Evolutionary conservation across 345 rosid genomes (phyloP), one percentile per base, ranked within the genome.

Genomic region (Orychophragmus violaceus): DNA sequence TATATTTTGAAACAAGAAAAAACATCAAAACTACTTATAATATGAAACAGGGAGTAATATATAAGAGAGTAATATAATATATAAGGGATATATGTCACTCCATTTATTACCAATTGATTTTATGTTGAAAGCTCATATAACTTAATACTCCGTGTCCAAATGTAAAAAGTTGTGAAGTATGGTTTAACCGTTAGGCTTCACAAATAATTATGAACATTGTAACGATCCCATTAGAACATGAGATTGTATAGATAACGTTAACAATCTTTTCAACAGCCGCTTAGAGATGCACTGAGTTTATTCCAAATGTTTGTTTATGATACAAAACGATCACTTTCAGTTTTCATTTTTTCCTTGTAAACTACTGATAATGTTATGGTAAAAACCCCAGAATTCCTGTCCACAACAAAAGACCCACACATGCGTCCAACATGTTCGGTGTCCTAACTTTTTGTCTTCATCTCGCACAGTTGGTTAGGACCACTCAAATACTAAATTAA

Each of bases 341-440:
- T 19, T 28, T 28, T 25, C 0, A 3, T n/a, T n/a, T n/a, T n/a
- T n/a, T n/a, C n/a, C n/a, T n/a, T n/a, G n/a, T n/a, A 9, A 61
- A 0, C 48, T 18, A 30, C 18, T 6, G 8, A 4, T 29, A 17
- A 32, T 32, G 3, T 12, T 46, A 30, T 32, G 32, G 9, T 8
- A 46, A 2, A 48, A 30, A 2, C 19, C 19, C n/a, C 13, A 41
- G 1, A 28, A 5, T 14, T 29, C 19, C 1, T 21, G 18, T 39
- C 64, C 25, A 61, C 32, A 48, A 21, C 9, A 32, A 44, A 17
- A 45, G 2, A 46, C 28, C 28, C 42, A 32, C 0, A 63, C 28
- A 63, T 49, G 32, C 32, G 14, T 63, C 57, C 68, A 63, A 63
- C 16, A 30, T n/a, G 45, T 48, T 63, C 22, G 57, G 46, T 63